Conservation (phyloP, 176 grass and related monocot genomes). For the Oryza officinalis region DNA sequence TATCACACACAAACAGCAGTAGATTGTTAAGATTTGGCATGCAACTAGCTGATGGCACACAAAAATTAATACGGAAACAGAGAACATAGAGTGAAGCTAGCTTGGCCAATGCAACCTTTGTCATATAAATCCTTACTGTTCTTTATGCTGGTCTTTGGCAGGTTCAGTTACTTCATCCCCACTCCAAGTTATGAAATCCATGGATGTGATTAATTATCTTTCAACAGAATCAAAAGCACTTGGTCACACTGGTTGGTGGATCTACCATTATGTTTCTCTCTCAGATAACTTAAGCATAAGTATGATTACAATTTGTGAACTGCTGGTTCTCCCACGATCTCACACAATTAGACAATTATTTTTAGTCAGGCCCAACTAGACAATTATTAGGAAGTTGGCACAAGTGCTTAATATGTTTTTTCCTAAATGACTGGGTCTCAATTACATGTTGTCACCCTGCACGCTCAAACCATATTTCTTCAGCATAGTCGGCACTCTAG, state of each 20-base stretch:
- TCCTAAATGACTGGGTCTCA: neutral
- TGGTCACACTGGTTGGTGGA: conserved; percentile 2
- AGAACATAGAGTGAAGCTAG: neutral
- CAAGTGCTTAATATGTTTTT: neutral
- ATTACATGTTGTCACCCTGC: neutral
- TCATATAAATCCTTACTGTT: conserved; percentile 9
- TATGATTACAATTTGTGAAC: neutral
- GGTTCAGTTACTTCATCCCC: conserved; percentile 11
- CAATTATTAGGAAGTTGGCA: neutral
- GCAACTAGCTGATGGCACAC: conserved; percentile 10
- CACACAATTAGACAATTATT: neutral
- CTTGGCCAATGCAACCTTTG: neutral
- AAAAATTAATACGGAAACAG: neutral
- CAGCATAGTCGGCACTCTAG: neutral
- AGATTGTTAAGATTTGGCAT: neutral
- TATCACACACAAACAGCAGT: neutral
- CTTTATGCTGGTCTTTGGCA: neutral
- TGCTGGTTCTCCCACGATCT: neutral
- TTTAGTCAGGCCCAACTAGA: neutral
- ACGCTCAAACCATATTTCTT: conserved; percentile 14
- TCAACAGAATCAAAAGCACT: conserved; percentile 12
- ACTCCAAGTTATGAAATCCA: neutral
- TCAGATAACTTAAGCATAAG: neutral
- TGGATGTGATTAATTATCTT: neutral
- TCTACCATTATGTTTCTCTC: neutral